These are phyloP conservation scores for Pistacia integerrima DNA, from an alignment of 345 rosid genomes.

Conservation along the genomic window DNA sequence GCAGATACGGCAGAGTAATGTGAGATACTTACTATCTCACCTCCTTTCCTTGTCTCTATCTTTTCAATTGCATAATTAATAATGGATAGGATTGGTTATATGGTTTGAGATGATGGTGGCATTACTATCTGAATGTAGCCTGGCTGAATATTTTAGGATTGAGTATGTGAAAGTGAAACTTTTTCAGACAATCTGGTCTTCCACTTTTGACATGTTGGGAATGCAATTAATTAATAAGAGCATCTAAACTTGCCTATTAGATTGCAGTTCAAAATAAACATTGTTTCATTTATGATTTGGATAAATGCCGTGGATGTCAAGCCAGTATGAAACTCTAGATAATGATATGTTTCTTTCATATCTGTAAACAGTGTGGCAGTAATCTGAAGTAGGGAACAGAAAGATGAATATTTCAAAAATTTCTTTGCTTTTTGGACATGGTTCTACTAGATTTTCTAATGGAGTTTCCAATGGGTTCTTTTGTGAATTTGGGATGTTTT, in stretches of 20 bases:
- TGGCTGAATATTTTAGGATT: background rate
- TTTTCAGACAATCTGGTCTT: background rate
- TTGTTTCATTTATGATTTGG: background rate
- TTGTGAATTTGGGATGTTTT: background rate
- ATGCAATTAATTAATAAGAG: background rate
- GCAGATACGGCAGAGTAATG: conserved; percentile 41
- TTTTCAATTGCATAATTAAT: background rate
- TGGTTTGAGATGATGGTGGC: background rate
- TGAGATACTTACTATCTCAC: conserved; percentile 36
- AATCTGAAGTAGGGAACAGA: background rate
- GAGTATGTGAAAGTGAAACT: background rate
- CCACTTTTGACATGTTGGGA: background rate
- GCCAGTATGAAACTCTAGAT: background rate
- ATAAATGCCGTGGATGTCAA: background rate
- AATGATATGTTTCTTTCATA: conserved; percentile 1
- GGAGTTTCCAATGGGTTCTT: conserved; percentile 1
- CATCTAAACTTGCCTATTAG: background rate
- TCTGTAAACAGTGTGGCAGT: background rate
- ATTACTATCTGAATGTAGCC: background rate
- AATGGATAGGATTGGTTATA: conserved; percentile 3
- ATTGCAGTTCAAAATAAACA: background rate
- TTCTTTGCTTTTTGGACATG: background rate
- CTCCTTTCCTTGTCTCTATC: conserved; percentile 11
- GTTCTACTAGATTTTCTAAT: background rate
- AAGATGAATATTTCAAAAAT: background rate